phyloP scores from a whole-genome alignment of 83 land plant species.

The Thuja plicata region DNA sequence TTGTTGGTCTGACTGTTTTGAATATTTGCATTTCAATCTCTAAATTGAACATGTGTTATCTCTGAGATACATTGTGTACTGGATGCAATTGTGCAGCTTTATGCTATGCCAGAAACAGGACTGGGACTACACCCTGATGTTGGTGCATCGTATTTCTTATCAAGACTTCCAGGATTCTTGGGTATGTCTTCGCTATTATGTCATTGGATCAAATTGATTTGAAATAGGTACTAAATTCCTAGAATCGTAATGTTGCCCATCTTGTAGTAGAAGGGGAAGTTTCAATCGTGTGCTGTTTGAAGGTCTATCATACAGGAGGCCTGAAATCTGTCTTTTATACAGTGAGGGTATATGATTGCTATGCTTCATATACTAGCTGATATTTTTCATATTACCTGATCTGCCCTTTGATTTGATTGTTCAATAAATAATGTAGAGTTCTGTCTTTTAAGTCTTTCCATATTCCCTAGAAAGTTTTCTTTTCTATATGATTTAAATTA shows the following conservation, averaged over 20 bases:
- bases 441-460: no score
- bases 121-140: conserved; percentile 86
- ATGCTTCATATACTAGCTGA: no score
- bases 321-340: no score
- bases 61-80: not conserved
- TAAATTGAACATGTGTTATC: not conserved
- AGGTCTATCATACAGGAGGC: no score
- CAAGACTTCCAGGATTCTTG: conserved; percentile 79
- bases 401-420: no score
- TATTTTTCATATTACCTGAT: no score
- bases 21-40: not conserved
- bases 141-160: conserved; percentile 88
- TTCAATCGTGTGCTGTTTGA: no score
- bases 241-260: not conserved
- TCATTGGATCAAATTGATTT: not conserved
- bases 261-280: not conserved
- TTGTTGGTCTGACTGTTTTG: not conserved
- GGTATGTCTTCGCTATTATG: conserved; percentile 40
- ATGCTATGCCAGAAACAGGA: conserved; percentile 96
- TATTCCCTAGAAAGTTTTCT: no score
- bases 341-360: no score
- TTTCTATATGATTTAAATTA: no score
- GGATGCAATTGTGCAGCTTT: conserved; percentile 50
- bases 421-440: no score
- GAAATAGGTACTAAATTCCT: not conserved